phyloP scores from a whole-genome alignment of 2,329 filamentous ascomycete species.

The Sporothrix curviconia region DNA sequence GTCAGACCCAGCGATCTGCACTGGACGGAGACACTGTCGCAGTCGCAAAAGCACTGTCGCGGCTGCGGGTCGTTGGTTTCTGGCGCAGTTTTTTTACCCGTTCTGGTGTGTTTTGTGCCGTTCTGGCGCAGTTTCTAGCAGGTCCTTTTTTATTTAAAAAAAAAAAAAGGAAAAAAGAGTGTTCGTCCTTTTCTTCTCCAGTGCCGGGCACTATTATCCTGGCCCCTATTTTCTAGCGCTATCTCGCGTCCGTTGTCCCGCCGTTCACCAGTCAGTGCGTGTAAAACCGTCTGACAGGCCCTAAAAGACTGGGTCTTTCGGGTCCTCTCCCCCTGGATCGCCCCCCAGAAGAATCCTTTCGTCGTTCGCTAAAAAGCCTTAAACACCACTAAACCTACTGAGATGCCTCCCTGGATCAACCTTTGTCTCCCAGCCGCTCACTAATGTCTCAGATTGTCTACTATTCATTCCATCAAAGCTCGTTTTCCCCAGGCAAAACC shows the following conservation, averaged over 20 bases:
- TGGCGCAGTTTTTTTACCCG: constrained; percentile 2
- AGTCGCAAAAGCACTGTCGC: background rate
- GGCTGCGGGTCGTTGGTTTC: no score
- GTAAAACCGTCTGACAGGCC: background rate
- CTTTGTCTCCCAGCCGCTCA: background rate
- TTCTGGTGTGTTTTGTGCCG: background rate
- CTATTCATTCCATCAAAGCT: no score
- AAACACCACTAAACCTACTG: background rate
- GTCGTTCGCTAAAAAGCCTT: background rate
- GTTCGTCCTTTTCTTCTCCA: no score
- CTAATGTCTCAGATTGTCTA: background rate
- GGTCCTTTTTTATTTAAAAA: no score
- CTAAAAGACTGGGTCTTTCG: no score
- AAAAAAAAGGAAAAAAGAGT: no score
- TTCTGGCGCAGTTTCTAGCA: background rate
- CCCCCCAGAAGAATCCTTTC: background rate
- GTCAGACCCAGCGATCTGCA: background rate
- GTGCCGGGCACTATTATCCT: no score
- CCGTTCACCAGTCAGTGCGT: no score
- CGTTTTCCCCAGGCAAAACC: no score
- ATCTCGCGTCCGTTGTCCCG: background rate
- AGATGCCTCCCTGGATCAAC: background rate
- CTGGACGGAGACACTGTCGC: background rate
- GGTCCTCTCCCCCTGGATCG: background rate
- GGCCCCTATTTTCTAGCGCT: background rate